Evolutionary conservation across 1,284 basidiomycete species (phyloP), one percentile per base, ranked within the genome.

Genomic region (Cutaneotrichosporon sp.): DNA sequence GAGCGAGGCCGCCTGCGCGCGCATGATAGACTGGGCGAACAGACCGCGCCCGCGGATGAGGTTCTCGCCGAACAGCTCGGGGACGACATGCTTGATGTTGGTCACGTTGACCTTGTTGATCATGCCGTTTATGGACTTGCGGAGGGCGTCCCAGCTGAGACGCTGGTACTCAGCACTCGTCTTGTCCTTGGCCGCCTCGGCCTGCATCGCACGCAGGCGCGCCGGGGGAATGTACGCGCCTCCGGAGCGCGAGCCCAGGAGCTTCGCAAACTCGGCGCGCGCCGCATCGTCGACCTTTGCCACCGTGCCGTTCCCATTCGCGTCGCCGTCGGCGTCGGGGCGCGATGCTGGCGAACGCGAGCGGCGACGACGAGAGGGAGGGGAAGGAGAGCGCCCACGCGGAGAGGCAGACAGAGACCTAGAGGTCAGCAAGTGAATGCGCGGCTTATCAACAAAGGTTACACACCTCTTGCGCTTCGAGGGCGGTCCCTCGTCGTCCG

Each of bases 101-200:
- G 89, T 85, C 24, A 92, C 85, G 76, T 95, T 95, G 80, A 84
- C 84, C 80, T 97, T 91, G 84, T 99, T 99, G 84, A 99, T 95
- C 70, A 99, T 89, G 91, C 97, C 97, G 27, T 97, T 99, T 74
- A 99, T 92, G 61, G 90, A 92, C 82, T 99, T 99, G 75, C 95
- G 88, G 64, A 99, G 83, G 1, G 97, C 95, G 75, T 99, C 97
- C 97, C 95, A 99, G 27, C 91, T 92, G 69, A 99, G 82, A 20
- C 95, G 85, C 80, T 99, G 97, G 78, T 91, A 98, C 81, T 97
- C 95, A n/a, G 89, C 75, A 68, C 91, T 91, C 55, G 84, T 83
- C 79, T 95, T 94, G 83, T 98, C 93, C 64, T 86, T 83, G 13
- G 86, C 81, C 11, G 82, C 92, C 54, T 93, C 92, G 25, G 87